A percentile compares a stretch with the other conserved stretches of the same genome.
Conservation (phyloP, 257 asterid species). For the Rauvolfia tetraphylla region DNA sequence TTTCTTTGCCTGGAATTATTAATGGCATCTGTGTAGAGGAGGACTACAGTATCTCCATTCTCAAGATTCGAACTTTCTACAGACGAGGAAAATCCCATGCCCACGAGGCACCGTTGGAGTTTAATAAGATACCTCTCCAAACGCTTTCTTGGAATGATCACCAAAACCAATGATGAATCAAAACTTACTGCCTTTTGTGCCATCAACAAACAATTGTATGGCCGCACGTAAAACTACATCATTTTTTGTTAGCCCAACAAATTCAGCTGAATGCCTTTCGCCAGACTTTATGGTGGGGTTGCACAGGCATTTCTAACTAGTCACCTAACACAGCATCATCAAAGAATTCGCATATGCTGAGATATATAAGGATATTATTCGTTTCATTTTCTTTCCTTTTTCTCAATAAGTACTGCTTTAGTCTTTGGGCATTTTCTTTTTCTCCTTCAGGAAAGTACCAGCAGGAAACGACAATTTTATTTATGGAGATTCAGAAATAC, state of each 20-base stretch:
- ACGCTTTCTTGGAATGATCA: neutral
- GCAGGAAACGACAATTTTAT: conserved; percentile 2
- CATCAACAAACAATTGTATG: neutral
- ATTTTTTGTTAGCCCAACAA: neutral
- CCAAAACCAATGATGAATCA: neutral
- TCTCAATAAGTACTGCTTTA: neutral
- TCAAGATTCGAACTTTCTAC: neutral
- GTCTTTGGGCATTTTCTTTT: neutral
- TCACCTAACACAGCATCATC: conserved; percentile 1
- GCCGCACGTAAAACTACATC: conserved; percentile 4
- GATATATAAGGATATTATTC: neutral
- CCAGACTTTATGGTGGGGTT: neutral
- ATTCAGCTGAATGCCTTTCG: neutral
- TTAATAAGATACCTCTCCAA: neutral
- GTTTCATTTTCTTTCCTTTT: neutral
- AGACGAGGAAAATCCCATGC: neutral
- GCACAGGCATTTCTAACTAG: neutral
- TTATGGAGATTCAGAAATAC: neutral
- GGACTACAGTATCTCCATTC: neutral
- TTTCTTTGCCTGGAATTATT: neutral
- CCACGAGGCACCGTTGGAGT: neutral
- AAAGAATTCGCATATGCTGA: neutral
- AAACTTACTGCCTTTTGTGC: neutral
- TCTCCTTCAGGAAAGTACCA: neutral
- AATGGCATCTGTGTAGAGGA: neutral